These are phyloP conservation scores for Russula olivacea DNA, from an alignment of 768 basidiomycete species.

Conservation along the genomic window DNA sequence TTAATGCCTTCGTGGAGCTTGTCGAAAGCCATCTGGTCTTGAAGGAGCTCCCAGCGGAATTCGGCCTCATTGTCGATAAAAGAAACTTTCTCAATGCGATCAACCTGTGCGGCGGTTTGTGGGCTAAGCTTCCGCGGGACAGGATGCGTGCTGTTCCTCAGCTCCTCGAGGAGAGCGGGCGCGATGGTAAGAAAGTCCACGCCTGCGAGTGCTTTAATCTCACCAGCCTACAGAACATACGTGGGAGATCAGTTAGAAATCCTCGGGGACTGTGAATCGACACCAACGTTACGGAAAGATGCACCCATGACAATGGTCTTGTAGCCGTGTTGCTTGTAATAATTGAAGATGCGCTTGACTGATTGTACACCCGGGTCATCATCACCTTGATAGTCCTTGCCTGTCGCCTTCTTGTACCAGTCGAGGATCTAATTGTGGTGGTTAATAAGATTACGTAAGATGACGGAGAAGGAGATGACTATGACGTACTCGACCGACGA, in stretches of 20 bases:
- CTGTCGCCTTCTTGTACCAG: slow-evolving; percentile 92
- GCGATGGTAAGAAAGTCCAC: slow-evolving; percentile 98
- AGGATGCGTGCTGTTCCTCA: slow-evolving; percentile 68
- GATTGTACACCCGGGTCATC: slow-evolving; percentile 94
- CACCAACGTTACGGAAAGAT: slow-evolving; percentile 92
- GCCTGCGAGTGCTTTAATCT: slow-evolving; percentile 92
- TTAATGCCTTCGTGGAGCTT: slow-evolving; percentile 98
- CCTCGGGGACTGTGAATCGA: neutral
- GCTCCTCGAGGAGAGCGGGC: slow-evolving; percentile 84
- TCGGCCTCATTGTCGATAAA: slow-evolving; percentile 91
- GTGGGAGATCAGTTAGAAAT: neutral
- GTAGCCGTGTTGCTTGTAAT: slow-evolving; percentile 98
- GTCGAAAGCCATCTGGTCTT: slow-evolving; percentile 97
- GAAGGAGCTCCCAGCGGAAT: slow-evolving; percentile 91
- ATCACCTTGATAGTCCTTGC: slow-evolving; percentile 83
- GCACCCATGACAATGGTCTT: slow-evolving; percentile 99
- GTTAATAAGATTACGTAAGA: slow-evolving; percentile 21
- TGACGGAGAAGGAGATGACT: neutral
- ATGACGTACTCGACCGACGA: slow-evolving; percentile 86
- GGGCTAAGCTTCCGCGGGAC: slow-evolving; percentile 85
- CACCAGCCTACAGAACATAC: slow-evolving; percentile 51
- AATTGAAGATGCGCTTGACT: slow-evolving; percentile 97
- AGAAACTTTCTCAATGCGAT: slow-evolving; percentile 70
- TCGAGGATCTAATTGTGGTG: slow-evolving; percentile 72
- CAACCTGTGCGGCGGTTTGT: slow-evolving; percentile 48